These are phyloP conservation scores for Ceratobasidium sp. DNA, from an alignment of 1,284 basidiomycete species.

Conservation along the genomic window DNA sequence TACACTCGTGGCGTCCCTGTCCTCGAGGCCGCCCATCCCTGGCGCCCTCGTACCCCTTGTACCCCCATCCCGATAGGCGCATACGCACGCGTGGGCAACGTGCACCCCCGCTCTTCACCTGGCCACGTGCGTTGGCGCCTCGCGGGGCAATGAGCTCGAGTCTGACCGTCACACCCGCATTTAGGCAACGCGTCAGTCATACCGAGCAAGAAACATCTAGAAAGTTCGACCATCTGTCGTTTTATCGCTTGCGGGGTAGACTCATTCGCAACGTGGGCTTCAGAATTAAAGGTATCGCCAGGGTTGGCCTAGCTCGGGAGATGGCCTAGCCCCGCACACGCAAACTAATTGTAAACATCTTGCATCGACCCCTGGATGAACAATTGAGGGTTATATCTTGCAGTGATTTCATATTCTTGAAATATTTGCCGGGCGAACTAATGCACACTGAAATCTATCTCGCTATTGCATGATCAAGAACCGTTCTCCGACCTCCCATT, in stretches of 20 bases:
- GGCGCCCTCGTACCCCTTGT: background rate
- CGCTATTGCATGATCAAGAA: too few relatives aligned
- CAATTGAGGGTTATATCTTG: too few relatives aligned
- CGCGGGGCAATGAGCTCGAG: background rate
- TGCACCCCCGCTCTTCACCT: background rate
- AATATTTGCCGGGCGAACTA: too few relatives aligned
- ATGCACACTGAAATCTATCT: too few relatives aligned
- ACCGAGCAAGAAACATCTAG: background rate
- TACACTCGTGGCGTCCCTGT: background rate
- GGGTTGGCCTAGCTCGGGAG: too few relatives aligned
- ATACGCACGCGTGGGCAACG: background rate
- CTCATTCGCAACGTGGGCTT: background rate
- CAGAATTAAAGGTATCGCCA: too few relatives aligned
- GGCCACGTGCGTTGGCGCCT: background rate
- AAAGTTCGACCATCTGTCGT: background rate
- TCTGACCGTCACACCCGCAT: background rate
- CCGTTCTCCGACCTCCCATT: too few relatives aligned
- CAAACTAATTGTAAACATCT: too few relatives aligned
- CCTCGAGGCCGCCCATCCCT: background rate
- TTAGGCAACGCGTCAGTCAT: constrained; percentile 1
- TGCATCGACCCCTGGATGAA: too few relatives aligned
- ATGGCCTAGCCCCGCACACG: too few relatives aligned
- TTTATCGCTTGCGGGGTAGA: background rate
- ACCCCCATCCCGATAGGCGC: background rate
- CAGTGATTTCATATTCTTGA: too few relatives aligned